Evolutionary conservation across 345 rosid genomes (phyloP).

Genomic region (Cardamine resedifolia): DNA sequence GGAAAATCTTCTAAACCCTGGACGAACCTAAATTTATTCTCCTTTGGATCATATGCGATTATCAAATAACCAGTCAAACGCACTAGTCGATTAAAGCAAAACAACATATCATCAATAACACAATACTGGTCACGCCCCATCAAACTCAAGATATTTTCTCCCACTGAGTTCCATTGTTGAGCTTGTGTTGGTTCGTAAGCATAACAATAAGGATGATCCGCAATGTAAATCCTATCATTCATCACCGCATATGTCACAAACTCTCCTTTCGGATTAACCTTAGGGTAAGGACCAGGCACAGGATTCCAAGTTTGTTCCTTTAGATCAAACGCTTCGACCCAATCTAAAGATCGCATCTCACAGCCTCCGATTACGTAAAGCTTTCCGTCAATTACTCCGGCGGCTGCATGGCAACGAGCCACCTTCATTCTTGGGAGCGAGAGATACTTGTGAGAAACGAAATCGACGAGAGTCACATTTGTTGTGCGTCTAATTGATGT

Average conservation of each 20-base stretch:
- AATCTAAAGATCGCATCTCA: neutral
- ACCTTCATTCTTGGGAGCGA: neutral
- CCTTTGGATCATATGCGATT: neutral
- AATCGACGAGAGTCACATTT: neutral
- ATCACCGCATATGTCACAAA: neutral
- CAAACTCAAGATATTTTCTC: too few relatives aligned
- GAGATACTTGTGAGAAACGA: neutral
- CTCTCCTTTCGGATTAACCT: too few relatives aligned
- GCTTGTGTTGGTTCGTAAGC: constrained; percentile 4
- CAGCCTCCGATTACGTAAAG: constrained; percentile 15
- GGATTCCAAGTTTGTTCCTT: neutral
- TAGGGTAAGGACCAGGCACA: neutral
- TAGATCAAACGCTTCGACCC: neutral
- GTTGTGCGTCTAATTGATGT: fast-evolving
- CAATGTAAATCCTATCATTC: neutral
- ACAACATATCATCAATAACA: neutral
- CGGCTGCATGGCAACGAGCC: neutral
- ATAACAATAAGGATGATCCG: neutral
- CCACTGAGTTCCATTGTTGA: too few relatives aligned
- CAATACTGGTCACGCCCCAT: too few relatives aligned
- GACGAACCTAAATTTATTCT: neutral
- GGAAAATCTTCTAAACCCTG: too few relatives aligned
- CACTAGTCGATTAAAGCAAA: too few relatives aligned
- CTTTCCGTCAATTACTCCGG: constrained; percentile 3
- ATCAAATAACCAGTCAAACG: neutral